Evolutionary conservation across 257 asterid genomes (phyloP).

Genomic region (Galeopsis tetrahit): DNA sequence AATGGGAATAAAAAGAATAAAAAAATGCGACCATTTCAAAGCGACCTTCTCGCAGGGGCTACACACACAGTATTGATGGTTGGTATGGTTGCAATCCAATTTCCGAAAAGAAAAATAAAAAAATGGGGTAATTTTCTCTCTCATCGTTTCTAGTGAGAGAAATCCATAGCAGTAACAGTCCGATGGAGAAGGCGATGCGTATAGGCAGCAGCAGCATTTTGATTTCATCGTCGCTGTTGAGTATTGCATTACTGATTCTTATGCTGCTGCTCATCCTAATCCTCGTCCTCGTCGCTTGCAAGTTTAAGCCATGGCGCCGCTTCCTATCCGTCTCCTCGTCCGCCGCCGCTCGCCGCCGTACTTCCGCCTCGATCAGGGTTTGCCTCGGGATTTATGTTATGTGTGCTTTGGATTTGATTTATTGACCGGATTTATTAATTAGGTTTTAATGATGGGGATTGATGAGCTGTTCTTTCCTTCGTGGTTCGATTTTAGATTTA

Average conservation of each 20-base stretch:
- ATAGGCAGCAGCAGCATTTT: conserved; percentile 44
- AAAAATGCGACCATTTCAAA: conserved; percentile 48
- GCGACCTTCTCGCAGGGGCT: conserved; percentile 57
- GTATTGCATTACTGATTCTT: conserved; percentile 51
- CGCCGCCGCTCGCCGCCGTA: conserved; percentile 54
- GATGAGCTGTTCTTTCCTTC: background rate
- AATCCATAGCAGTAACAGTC: conserved; percentile 38
- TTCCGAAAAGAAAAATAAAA: background rate
- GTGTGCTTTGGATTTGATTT: conserved; percentile 34
- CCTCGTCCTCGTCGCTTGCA: conserved; percentile 77
- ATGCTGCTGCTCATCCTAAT: conserved; percentile 77
- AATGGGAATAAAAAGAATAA: background rate
- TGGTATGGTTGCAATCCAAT: conserved; percentile 47
- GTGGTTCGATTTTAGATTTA: conserved; percentile 22
- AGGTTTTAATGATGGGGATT: conserved; percentile 35
- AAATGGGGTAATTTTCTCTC: conserved; percentile 49
- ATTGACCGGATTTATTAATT: background rate
- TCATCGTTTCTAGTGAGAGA: conserved; percentile 47
- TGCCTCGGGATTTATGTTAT: conserved; percentile 29
- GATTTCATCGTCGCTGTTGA: conserved; percentile 42
- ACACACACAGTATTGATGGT: conserved; percentile 43
- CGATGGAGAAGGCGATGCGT: conserved; percentile 72
- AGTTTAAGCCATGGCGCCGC: conserved; percentile 87
- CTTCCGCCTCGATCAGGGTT: conserved; percentile 67
- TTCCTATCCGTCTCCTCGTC: conserved; percentile 46